Conservation (phyloP, 169 alveolate genomes). For the Eimeria maxima region DNA sequence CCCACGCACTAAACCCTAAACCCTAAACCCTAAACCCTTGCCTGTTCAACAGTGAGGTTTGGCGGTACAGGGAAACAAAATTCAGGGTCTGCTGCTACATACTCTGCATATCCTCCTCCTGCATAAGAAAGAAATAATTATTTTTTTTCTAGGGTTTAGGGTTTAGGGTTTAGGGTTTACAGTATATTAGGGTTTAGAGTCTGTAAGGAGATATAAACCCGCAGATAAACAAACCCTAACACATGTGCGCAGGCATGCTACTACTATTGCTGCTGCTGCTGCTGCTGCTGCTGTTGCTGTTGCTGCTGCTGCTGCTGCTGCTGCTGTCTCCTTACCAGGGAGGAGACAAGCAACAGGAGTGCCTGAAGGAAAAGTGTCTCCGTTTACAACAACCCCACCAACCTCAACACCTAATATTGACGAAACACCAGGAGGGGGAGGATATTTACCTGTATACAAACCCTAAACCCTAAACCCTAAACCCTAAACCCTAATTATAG, state of each 20-base stretch:
- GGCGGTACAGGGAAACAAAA: constrained; percentile 63
- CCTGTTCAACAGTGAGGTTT: constrained; percentile 49
- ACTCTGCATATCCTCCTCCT: constrained; percentile 77
- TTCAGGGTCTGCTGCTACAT: constrained; percentile 45
- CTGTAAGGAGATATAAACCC: neutral
- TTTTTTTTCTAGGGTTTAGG: constrained; percentile 1
- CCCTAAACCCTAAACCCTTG: constrained; percentile 43
- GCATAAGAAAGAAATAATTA: neutral
- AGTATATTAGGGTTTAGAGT: neutral
- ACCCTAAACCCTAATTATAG: constrained; percentile 37
- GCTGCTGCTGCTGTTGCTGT: no score
- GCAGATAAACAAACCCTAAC: neutral
- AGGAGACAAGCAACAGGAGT: constrained; percentile 47
- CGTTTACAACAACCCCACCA: constrained; percentile 62
- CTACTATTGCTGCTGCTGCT: no score
- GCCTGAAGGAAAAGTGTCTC: neutral
- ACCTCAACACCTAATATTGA: constrained; percentile 56
- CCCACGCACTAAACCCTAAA: neutral
- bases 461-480: constrained; percentile 57
- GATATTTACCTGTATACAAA: constrained; percentile 55
- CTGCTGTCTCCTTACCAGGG: neutral
- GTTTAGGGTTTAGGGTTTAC: constrained; percentile 44
- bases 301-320: no score
- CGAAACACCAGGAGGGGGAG: constrained; percentile 54
- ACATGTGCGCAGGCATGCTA: neutral